Base-by-base conservation (phyloP, 1,284 basidiomycete species). In the Boletus holoroseus region DNA sequence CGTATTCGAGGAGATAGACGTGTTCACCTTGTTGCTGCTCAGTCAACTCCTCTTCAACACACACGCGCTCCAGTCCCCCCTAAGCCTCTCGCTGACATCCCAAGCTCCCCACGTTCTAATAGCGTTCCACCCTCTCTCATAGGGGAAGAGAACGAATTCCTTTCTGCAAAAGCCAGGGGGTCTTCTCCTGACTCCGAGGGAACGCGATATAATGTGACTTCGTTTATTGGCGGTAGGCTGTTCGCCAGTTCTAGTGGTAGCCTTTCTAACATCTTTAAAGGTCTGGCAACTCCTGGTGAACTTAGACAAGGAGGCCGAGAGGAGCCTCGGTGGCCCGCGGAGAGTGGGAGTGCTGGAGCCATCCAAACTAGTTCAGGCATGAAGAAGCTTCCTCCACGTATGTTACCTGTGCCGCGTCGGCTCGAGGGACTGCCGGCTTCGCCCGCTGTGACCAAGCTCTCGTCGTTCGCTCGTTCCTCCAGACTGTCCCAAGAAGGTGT, bases 151-250 rank as follows among this genome's bases (percentile, higher is more conserved):
- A 65, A 63, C 11, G 68, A 70, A 38, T 51, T 55, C 3, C 47
- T 60, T 38, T 39, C 58, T 42, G 50, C 58, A 15, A 62, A 62
- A 31, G 57, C 59, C 2, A 51, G 59, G 12, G 62, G 50, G 22
- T 52, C 40, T 36, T 45, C 48, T 35, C 61, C 69, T 41, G 70
- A 73, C 47, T 80, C 79, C n/a, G 68, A 63, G 18, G 79, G 73
- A 13, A 83, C 76, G 0, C 79, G 78, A 55, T 85, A 82, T 56
- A 84, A 87, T 56, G 82, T 87, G 20, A 88, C 85, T 20, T 87
- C 85, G 3, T 88, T 88, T 62, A 85, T 88, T 56, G 81, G 76
- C 54, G 75, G 84, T 86, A 56, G 65, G 78, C 59, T 40, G 24
- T 45, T 49, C 37, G 20, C 53, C 34, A 28, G 16, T 40, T n/a